phyloP scores from a whole-genome alignment of 75 land plant species.

The Chamaecyparis obtusa region DNA sequence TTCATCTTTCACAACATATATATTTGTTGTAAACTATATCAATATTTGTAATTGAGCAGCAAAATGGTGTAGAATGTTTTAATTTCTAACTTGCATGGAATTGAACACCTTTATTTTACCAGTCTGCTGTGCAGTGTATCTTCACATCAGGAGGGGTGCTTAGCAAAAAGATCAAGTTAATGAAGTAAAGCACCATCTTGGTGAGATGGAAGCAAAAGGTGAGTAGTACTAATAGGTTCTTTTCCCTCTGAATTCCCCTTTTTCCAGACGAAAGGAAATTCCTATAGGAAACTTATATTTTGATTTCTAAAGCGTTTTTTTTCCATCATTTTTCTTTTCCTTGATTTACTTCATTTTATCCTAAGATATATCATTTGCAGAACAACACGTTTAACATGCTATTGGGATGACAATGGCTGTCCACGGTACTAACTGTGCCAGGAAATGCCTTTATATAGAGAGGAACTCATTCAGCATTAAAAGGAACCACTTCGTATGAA shows the following conservation, averaged over 20 bases:
- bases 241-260: neutral
- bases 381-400: too few relatives aligned
- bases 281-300: neutral
- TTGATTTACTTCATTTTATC: neutral
- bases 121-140: conserved; percentile 11
- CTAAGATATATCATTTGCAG: too few relatives aligned
- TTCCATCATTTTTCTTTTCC: neutral
- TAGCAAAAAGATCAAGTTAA: neutral
- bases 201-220: conserved; percentile 19
- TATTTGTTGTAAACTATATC: neutral
- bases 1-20: too few relatives aligned
- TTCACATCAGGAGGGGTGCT: conserved; percentile 25
- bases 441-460: too few relatives aligned
- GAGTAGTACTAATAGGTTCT: conserved; percentile 2
- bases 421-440: too few relatives aligned
- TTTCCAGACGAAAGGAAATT: neutral
- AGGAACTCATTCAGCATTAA: too few relatives aligned
- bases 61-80: neutral
- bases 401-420: too few relatives aligned
- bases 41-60: neutral
- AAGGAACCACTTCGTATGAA: too few relatives aligned
- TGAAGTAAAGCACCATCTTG: conserved; percentile 26
- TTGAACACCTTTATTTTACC: neutral
- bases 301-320: too few relatives aligned
- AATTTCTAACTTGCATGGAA: neutral